Conservation (phyloP, 2,329 filamentous ascomycete genomes). For the Stagonosporopsis chrysanthemi region DNA sequence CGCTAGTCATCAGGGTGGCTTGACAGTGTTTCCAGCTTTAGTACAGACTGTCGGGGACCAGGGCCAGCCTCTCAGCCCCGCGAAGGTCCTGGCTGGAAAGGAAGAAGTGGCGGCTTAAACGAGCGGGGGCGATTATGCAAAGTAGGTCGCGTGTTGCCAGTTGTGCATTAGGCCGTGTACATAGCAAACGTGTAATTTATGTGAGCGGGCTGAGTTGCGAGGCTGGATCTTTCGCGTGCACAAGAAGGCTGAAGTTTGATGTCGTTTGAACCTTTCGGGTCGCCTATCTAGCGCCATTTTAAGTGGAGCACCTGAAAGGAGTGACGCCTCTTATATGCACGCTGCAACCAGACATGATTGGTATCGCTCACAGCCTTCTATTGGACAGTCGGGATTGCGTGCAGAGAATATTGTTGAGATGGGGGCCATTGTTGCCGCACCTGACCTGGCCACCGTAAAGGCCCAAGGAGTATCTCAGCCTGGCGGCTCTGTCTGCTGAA, state of each 20-base stretch:
- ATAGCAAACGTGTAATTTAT: background rate
- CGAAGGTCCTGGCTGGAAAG: constrained; percentile 25
- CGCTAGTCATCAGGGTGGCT: constrained; percentile 13
- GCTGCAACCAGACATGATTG: constrained; percentile 1
- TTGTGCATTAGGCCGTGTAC: constrained; percentile 1
- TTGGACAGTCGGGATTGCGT: background rate
- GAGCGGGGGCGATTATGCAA: background rate
- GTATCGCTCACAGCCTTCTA: background rate
- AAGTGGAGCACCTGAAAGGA: background rate
- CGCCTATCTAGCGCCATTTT: background rate
- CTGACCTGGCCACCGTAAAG: background rate
- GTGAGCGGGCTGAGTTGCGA: background rate
- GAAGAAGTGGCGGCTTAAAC: constrained; percentile 21
- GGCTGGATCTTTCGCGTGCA: background rate
- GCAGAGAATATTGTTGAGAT: background rate
- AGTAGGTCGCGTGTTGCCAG: background rate
- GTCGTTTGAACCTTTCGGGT: constrained; percentile 1
- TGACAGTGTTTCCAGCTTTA: constrained; percentile 39
- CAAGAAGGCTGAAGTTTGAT: background rate
- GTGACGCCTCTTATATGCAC: background rate
- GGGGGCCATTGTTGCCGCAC: background rate
- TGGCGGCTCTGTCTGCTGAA: background rate
- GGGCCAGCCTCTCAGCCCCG: constrained; percentile 26
- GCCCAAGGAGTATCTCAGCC: constrained; percentile 1
- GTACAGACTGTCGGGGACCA: constrained; percentile 37